Conservation (phyloP, 2,329 filamentous ascomycete genomes). For the Verticillium alfalfae region DNA sequence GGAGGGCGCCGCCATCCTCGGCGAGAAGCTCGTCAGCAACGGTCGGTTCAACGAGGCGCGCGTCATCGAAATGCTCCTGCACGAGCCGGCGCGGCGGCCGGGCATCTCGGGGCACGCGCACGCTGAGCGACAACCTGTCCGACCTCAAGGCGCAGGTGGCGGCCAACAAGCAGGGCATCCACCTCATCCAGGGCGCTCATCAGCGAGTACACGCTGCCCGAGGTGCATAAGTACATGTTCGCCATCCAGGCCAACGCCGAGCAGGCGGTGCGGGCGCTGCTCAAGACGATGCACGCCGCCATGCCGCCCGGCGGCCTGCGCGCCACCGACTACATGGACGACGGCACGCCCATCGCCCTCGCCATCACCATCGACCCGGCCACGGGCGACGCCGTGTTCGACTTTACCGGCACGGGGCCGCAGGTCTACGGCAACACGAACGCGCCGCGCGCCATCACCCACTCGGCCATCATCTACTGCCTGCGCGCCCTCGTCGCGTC, state of each 20-base stretch:
- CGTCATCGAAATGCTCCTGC: conserved; percentile 59
- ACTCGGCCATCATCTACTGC: conserved; percentile 52
- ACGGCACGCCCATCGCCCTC: conserved; percentile 29
- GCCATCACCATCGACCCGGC: conserved; percentile 51
- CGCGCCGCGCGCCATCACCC: conserved; percentile 21
- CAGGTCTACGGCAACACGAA: conserved; percentile 29
- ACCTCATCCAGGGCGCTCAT: conserved; percentile 70
- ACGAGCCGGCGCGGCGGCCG: conserved; percentile 57
- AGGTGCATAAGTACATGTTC: conserved; percentile 40
- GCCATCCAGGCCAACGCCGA: conserved; percentile 11
- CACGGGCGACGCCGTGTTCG: conserved; percentile 60
- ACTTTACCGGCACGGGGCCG: conserved; percentile 44
- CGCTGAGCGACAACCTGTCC: conserved; percentile 68
- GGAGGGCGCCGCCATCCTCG: conserved; percentile 60
- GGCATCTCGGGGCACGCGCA: conserved; percentile 66
- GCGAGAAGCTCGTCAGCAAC: conserved; percentile 67
- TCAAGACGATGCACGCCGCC: conserved; percentile 37
- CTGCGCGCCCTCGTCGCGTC: conserved; percentile 73
- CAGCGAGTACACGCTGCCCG: conserved; percentile 69
- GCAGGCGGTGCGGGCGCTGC: conserved; percentile 8
- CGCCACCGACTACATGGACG: conserved; percentile 70
- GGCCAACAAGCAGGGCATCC: conserved; percentile 71
- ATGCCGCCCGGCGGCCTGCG: conserved; percentile 65
- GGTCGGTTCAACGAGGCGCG: conserved; percentile 74
- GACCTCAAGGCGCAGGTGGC: conserved; percentile 72